phyloP scores from a whole-genome alignment of 441 rosid genomes.

The Omphalea diandra region DNA sequence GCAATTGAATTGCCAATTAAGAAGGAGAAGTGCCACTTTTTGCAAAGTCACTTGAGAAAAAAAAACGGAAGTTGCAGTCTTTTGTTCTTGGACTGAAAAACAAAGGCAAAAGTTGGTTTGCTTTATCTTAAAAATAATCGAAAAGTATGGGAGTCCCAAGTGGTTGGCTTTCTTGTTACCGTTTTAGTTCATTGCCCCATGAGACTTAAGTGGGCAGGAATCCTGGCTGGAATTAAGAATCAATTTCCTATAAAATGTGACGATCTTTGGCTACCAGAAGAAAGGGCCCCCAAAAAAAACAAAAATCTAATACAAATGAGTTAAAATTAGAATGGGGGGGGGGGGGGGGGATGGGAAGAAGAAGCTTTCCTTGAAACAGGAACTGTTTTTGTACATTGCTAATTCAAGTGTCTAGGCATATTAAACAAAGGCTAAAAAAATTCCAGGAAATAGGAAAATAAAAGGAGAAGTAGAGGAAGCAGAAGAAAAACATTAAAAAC shows the following conservation, averaged over 20 bases:
- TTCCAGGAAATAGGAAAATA: constrained; percentile 1
- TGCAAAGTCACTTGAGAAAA: background rate
- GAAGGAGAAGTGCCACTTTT: background rate
- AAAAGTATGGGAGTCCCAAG: constrained; percentile 21
- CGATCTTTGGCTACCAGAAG: too few relatives aligned
- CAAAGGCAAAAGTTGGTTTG: constrained; percentile 28
- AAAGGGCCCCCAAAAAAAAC: background rate
- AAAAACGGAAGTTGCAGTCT: background rate
- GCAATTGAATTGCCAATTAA: background rate
- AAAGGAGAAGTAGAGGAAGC: constrained; percentile 12
- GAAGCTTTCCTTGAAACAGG: constrained; percentile 36
- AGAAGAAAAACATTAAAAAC: constrained; percentile 28
- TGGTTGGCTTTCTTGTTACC: constrained; percentile 36
- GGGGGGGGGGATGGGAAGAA: background rate
- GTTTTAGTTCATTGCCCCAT: constrained; percentile 35
- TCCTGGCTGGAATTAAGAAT: constrained; percentile 46
- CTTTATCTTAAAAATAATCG: constrained; percentile 29
- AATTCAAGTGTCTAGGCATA: constrained; percentile 44
- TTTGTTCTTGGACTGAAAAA: constrained; percentile 2
- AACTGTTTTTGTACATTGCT: constrained; percentile 63
- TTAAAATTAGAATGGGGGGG: background rate
- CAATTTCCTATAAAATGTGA: constrained; percentile 32
- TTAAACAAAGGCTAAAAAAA: constrained; percentile 33
- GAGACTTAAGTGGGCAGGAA: constrained; percentile 41
- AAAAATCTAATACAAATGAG: background rate